phyloP scores from a whole-genome alignment of 2,329 filamentous ascomycete genomes.

The Trichoderma sp. region DNA sequence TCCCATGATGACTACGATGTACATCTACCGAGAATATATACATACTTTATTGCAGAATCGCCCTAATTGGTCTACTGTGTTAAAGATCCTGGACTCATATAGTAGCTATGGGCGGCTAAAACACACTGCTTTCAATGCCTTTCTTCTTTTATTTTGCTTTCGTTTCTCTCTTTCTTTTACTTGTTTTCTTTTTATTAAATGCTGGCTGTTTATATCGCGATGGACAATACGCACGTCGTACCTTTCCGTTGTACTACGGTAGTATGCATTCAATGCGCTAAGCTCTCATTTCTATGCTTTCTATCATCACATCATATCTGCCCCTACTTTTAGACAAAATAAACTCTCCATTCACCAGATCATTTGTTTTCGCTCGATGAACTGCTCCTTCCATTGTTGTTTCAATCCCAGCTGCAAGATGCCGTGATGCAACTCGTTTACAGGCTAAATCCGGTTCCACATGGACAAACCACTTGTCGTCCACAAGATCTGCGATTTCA shows the following conservation, averaged over 20 bases:
- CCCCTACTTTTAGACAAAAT: slow-evolving; percentile 53
- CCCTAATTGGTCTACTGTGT: no score
- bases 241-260: no score
- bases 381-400: slow-evolving; percentile 64
- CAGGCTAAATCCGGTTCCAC: slow-evolving; percentile 40
- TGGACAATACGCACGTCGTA: background rate
- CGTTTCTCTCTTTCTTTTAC: background rate
- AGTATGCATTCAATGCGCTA: background rate
- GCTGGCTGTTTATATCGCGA: background rate
- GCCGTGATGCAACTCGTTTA: slow-evolving; percentile 40
- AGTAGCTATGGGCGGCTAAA: background rate
- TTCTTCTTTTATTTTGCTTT: background rate
- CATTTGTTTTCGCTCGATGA: slow-evolving; percentile 73
- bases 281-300: slow-evolving; percentile 29
- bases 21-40: no score
- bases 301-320: slow-evolving; percentile 32
- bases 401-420: slow-evolving; percentile 45
- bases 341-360: slow-evolving; percentile 78
- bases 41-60: no score
- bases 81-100: background rate
- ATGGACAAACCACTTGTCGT: slow-evolving; percentile 45
- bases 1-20: no score
- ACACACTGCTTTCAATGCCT: background rate
- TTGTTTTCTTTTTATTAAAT: background rate
- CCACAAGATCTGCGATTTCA: slow-evolving; percentile 37